Conservation (phyloP, 2,329 filamentous ascomycete species). For the Diaporthe citriasiana region DNA sequence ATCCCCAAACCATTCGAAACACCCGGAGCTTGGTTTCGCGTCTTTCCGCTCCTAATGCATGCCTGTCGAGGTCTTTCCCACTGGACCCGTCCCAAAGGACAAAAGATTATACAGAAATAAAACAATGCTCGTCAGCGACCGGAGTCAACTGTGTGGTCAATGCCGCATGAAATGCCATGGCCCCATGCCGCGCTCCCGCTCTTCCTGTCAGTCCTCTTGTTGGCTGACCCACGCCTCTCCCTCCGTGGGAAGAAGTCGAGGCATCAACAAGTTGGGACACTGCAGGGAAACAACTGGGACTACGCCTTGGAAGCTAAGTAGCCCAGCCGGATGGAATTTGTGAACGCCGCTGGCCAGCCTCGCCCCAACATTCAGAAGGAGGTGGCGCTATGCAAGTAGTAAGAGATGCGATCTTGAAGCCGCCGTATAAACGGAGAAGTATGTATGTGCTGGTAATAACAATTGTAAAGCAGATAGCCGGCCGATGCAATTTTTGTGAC, state of each 20-base stretch:
- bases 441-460: constrained; percentile 35
- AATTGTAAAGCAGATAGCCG: constrained; percentile 38
- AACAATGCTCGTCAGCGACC: constrained; percentile 1
- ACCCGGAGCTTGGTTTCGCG: not conserved
- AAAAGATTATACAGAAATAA: constrained; percentile 24
- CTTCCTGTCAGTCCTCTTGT: not conserved
- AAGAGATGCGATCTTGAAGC: constrained; percentile 40
- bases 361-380: constrained; percentile 10
- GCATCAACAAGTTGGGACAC: not conserved
- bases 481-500: constrained; percentile 39
- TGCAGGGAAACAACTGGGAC: not conserved
- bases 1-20: not conserved
- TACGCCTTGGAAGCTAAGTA: not conserved
- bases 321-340: not conserved
- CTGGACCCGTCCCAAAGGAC: constrained; percentile 17
- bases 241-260: not conserved
- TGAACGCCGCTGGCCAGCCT: constrained; percentile 38
- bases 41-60: constrained; percentile 15
- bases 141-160: not conserved
- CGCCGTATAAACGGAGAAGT: constrained; percentile 10
- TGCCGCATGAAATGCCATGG: not conserved
- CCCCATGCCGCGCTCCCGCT: not conserved
- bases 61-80: constrained; percentile 1
- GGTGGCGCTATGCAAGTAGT: constrained; percentile 39
- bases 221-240: not conserved